A percentile compares a stretch with the other conserved stretches of the same genome.
phyloP scores from a whole-genome alignment of 2,329 filamentous ascomycete genomes.

The Aspergillus proliferans region DNA sequence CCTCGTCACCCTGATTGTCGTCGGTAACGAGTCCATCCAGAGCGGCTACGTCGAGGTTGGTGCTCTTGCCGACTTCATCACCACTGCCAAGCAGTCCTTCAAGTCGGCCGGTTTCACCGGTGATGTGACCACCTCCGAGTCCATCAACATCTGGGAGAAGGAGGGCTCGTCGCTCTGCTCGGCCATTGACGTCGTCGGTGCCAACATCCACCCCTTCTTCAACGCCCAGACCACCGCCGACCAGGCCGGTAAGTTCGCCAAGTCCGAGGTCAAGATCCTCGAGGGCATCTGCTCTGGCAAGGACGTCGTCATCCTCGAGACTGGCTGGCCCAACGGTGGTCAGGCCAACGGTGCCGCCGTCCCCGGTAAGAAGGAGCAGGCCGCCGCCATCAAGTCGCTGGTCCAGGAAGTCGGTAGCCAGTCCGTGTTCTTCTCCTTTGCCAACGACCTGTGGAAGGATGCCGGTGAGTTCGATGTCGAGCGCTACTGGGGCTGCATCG shows the following conservation, averaged over 20 bases:
- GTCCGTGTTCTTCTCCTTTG: slow-evolving; percentile 74
- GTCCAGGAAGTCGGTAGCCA: slow-evolving; percentile 58
- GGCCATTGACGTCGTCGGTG: slow-evolving; percentile 69
- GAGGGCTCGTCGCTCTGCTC: slow-evolving; percentile 59
- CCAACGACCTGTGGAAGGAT: slow-evolving; percentile 76
- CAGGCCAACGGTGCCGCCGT: slow-evolving; percentile 65
- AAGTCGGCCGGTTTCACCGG: slow-evolving; percentile 61
- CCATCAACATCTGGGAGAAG: slow-evolving; percentile 67
- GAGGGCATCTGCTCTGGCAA: slow-evolving; percentile 64
- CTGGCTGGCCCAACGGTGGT: slow-evolving; percentile 76
- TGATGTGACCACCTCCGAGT: slow-evolving; percentile 77
- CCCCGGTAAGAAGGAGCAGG: slow-evolving; percentile 63
- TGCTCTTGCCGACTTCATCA: slow-evolving; percentile 66
- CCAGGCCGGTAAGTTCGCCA: slow-evolving; percentile 70
- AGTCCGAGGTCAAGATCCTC: slow-evolving; percentile 65
- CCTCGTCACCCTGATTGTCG: slow-evolving; percentile 69
- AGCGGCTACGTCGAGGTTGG: slow-evolving; percentile 59
- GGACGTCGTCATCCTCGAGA: slow-evolving; percentile 76
- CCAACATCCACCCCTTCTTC: slow-evolving; percentile 95
- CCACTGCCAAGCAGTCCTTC: slow-evolving; percentile 59
- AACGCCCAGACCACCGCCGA: slow-evolving; percentile 60
- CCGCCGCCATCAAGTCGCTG: slow-evolving; percentile 65
- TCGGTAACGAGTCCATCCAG: slow-evolving; percentile 89
- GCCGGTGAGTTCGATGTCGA: slow-evolving; percentile 65
- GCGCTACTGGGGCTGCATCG: slow-evolving; percentile 67